Evolutionary conservation across 257 asterid genomes (phyloP), one percentile per base, ranked within the genome.

Genomic region (Solanum chiquidenum): DNA sequence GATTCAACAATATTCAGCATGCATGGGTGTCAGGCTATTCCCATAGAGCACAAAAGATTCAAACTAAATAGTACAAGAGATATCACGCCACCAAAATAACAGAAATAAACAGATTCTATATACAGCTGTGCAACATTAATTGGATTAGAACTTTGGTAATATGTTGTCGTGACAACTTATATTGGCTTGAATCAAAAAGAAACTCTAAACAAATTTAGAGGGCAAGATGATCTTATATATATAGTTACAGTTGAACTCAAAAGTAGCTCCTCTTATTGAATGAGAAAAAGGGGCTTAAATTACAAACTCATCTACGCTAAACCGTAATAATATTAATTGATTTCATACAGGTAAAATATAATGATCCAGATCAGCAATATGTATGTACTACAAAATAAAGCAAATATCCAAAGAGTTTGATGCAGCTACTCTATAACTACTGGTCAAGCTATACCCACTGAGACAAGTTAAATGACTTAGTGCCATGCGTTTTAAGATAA

Each of bases 1-100:
- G 85, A 88, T 89, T 58, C 88, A 85, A 86, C 83, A 87, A 90
- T 64, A 87, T 85, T 80, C 83, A 68, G 86, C 88, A 86, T 88
- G 85, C 88, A 76, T 86, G 86, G 82, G 42, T 68, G 85, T 46
- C 85, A 5, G 25, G 29, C 20, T 80, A 80, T 46, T 80, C 27
- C 42, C 85, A 46, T 14, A 80, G 66, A 29, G 68, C 23, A 16
- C 42, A 80, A 80, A 5, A 80, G 23, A 21, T 75, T 23, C 83
- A 75, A 75, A 75, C 58, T 38, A 13, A 76, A 76, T 12, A 23
- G 68, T 80, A 80, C 66, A 46, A 80, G 27, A 16, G 42, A 46
- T 18, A 80, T 46, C 42, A 18, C 20, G 6, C 42, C 18, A 80
- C 40, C 13, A 46, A 80, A 80, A 80, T 80, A 0, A 46, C 20